A percentile compares a stretch with the other conserved stretches of the same genome.
phyloP scores from a whole-genome alignment of 495 filamentous ascomycete genomes.

The Penicillium arizonense region DNA sequence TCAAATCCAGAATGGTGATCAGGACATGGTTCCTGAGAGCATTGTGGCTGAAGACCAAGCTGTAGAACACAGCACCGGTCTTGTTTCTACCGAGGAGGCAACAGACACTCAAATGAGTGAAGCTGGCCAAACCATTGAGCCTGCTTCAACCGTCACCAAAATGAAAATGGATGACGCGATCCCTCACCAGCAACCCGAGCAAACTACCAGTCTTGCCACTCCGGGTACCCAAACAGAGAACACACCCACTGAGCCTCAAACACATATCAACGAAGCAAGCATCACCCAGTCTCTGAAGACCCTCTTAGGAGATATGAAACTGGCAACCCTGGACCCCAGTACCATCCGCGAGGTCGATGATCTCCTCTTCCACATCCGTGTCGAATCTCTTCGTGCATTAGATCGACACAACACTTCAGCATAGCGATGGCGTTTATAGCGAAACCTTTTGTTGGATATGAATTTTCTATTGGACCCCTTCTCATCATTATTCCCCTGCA shows the following conservation, averaged over 20 bases:
- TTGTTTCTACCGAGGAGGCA: conserved; percentile 19
- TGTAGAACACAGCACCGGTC: neutral
- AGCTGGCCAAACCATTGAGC: neutral
- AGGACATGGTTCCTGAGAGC: conserved; percentile 3
- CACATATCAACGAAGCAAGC: conserved; percentile 11
- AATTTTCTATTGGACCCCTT: conserved; percentile 9
- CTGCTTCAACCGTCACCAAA: conserved; percentile 2
- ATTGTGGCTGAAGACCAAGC: neutral
- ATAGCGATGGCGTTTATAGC: conserved; percentile 46
- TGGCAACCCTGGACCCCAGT: conserved; percentile 45
- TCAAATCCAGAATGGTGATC: neutral
- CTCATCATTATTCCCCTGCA: conserved; percentile 26
- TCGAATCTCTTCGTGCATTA: conserved; percentile 61
- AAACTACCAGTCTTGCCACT: conserved; percentile 4
- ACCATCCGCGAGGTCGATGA: conserved; percentile 62
- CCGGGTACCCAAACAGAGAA: conserved; percentile 21
- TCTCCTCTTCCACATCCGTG: conserved; percentile 64
- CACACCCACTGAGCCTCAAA: neutral
- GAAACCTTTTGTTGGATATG: conserved; percentile 12
- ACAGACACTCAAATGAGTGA: conserved; percentile 18
- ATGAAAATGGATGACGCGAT: conserved; percentile 16
- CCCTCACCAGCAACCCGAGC: neutral
- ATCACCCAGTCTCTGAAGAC: conserved; percentile 51
- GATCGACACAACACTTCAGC: conserved; percentile 42
- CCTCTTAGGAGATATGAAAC: conserved; percentile 51